A percentile compares a stretch with the other conserved stretches of the same genome.
These are phyloP conservation scores for Cyberlindnera galapagoensis DNA, from an alignment of 805 yeast genomes.

Conservation along the genomic window DNA sequence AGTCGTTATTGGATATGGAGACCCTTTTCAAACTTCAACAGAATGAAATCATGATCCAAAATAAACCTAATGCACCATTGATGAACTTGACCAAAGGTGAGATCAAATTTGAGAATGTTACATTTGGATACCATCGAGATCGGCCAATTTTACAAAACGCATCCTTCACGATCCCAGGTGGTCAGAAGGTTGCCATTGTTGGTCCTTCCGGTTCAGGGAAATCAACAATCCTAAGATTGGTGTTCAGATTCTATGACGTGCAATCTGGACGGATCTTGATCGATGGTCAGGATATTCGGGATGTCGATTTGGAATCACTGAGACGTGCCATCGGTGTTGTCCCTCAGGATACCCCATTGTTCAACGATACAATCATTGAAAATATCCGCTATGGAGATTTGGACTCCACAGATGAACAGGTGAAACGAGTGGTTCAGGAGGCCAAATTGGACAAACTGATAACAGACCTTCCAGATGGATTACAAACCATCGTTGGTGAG, in stretches of 20 bases:
- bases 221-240: slow-evolving; percentile 76
- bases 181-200: slow-evolving; percentile 85
- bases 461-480: slow-evolving; percentile 73
- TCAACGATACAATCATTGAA: slow-evolving; percentile 84
- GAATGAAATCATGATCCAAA: slow-evolving; percentile 59
- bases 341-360: slow-evolving; percentile 95
- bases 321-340: slow-evolving; percentile 81
- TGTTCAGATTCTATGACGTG: slow-evolving; percentile 88
- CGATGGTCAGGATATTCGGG: slow-evolving; percentile 83
- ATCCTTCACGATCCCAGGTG: slow-evolving; percentile 82
- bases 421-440: slow-evolving; percentile 51
- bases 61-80: slow-evolving; percentile 56
- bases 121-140: slow-evolving; percentile 87
- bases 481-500: slow-evolving; percentile 87
- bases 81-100: slow-evolving; percentile 52
- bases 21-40: slow-evolving; percentile 80
- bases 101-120: slow-evolving; percentile 81
- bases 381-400: slow-evolving; percentile 84
- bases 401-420: slow-evolving; percentile 66
- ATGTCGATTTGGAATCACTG: slow-evolving; percentile 68
- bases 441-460: slow-evolving; percentile 67
- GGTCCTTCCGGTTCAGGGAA: slow-evolving; percentile 97
- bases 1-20: slow-evolving; percentile 93
- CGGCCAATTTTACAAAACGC: slow-evolving; percentile 81
- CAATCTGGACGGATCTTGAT: slow-evolving; percentile 68